Evolutionary conservation across 108 stramenopile genomes (phyloP).

Genomic region (Ochromonas danica): DNA sequence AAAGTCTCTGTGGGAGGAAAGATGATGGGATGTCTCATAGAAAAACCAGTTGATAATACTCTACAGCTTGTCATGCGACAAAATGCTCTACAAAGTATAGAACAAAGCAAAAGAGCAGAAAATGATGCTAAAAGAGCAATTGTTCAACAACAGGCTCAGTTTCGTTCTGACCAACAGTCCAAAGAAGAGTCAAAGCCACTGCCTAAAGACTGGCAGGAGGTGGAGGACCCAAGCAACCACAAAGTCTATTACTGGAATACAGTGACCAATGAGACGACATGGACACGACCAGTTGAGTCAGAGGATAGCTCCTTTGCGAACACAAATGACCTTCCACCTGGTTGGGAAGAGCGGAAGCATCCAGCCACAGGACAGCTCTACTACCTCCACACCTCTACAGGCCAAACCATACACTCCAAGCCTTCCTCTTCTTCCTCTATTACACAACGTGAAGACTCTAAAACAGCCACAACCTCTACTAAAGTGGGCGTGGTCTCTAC

Average conservation of each 20-base stretch:
- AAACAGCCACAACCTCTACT: neutral
- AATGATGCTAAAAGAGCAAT: neutral
- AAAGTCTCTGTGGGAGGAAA: neutral
- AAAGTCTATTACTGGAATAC: neutral
- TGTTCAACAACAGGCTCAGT: neutral
- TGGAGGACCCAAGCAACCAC: neutral
- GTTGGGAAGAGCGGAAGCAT: neutral
- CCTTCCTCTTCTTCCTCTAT: no score
- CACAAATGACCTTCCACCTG: neutral
- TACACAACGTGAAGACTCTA: neutral
- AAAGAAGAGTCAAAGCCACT: neutral
- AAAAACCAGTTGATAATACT: slow-evolving; percentile 1
- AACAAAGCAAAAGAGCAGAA: neutral
- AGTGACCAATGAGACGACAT: neutral
- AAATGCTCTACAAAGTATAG: neutral
- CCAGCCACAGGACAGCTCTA: neutral
- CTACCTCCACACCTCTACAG: neutral
- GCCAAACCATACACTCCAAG: neutral
- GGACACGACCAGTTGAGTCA: neutral
- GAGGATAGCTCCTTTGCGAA: neutral
- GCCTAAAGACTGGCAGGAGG: neutral
- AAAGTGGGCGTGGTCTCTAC: no score
- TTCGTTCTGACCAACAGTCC: neutral
- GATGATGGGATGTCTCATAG: neutral
- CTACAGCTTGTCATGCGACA: neutral